Evolutionary conservation across 345 rosid genomes (phyloP).

Genomic region (Eucalyptus pauciflora): DNA sequence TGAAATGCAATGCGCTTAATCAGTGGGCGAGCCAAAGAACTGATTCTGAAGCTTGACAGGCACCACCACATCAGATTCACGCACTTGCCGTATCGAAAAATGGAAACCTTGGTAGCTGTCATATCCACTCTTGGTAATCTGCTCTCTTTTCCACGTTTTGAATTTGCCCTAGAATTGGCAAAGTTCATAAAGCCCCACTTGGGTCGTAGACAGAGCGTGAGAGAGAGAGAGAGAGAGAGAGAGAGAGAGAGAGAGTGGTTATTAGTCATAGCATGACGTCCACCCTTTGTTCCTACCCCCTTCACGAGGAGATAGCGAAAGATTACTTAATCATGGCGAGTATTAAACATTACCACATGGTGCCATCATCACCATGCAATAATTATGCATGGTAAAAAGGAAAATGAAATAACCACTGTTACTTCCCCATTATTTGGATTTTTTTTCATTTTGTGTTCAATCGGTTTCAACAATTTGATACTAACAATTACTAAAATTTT

Average conservation of each 20-base stretch:
- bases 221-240: background rate
- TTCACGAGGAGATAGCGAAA: background rate
- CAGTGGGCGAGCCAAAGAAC: background rate
- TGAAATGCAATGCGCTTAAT: background rate
- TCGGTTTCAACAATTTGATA: background rate
- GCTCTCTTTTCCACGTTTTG: background rate
- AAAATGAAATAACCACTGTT: background rate
- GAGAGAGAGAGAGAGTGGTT: background rate
- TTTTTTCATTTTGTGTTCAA: background rate
- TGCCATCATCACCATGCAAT: background rate
- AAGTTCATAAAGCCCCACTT: background rate
- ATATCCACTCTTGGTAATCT: background rate
- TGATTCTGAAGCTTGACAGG: background rate
- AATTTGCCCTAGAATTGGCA: background rate
- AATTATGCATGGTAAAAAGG: background rate
- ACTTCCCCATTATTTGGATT: background rate
- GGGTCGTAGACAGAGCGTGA: background rate
- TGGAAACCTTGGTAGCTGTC: background rate
- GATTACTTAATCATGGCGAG: background rate
- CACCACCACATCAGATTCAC: background rate
- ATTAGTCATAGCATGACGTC: background rate
- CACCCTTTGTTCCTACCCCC: background rate
- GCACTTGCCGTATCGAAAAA: background rate
- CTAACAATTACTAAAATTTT: background rate
- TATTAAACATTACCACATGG: background rate